A percentile compares a stretch with the other conserved stretches of the same genome.
Evolutionary conservation across 106 monocot genomes (phyloP).

Genomic region (Apostasia ramifera): DNA sequence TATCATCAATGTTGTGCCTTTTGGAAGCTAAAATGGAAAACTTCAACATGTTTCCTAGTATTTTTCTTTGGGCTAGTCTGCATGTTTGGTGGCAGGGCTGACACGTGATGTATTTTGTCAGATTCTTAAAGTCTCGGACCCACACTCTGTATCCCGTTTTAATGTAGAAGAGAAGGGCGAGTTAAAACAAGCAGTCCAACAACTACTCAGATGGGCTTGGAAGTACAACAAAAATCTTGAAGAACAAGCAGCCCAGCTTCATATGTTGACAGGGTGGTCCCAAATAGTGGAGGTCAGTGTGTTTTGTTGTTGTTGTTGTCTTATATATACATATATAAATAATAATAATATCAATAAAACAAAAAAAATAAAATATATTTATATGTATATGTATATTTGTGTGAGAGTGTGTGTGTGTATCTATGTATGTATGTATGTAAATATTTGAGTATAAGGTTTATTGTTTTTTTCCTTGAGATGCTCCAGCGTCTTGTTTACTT

Average conservation of each 20-base stretch:
- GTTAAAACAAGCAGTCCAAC: conserved; percentile 53
- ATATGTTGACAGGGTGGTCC: conserved; percentile 93
- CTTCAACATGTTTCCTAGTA: not conserved
- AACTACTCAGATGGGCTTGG: conserved; percentile 89
- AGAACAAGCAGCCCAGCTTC: conserved; percentile 95
- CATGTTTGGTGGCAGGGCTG: not conserved
- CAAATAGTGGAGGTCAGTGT: conserved; percentile 71
- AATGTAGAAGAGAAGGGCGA: conserved; percentile 44
- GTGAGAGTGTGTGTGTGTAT: too few species aligned
- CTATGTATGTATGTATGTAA: not conserved
- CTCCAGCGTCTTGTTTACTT: not conserved
- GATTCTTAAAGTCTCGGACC: conserved; percentile 29
- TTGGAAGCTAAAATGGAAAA: too few species aligned
- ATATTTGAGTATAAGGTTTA: not conserved
- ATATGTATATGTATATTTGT: too few species aligned
- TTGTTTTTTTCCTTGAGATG: not conserved
- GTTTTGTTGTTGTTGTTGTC: not conserved
- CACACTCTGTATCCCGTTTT: conserved; percentile 27
- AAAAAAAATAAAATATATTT: too few species aligned
- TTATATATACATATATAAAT: too few species aligned
- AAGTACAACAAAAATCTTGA: conserved; percentile 89
- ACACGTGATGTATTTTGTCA: conserved; percentile 6
- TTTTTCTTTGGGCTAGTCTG: not conserved
- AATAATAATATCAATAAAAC: too few species aligned
- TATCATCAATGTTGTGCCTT: too few species aligned